Percentiles rank a stretch among this genome's conserved stretches.
phyloP scores from a whole-genome alignment of 78 protist genomes.

The Dictyostelium capitatum region DNA sequence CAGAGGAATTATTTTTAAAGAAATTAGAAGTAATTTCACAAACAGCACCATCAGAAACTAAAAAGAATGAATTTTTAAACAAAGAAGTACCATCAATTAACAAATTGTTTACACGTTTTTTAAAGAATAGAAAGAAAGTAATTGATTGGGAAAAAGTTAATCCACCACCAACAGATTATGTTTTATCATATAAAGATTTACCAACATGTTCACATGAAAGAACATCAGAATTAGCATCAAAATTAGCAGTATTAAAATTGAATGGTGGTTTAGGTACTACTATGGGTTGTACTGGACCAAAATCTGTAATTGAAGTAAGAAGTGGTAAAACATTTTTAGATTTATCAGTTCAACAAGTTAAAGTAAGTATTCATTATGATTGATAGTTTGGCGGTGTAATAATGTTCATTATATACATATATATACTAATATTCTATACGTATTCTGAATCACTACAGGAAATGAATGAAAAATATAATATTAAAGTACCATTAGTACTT shows the following conservation, averaged over 20 bases:
- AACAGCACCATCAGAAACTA: conserved; percentile 72
- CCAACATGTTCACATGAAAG: conserved; percentile 40
- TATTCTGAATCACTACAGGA: neutral
- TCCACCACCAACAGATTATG: conserved; percentile 79
- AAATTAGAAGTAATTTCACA: conserved; percentile 27
- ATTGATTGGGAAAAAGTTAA: conserved; percentile 86
- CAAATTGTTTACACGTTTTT: conserved; percentile 73
- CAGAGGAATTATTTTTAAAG: conserved; percentile 42
- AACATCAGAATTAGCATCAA: conserved; percentile 61
- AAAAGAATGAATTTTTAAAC: conserved; percentile 47
- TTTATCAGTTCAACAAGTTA: conserved; percentile 94
- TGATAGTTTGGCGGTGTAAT: no score
- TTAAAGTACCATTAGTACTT: conserved; percentile 94
- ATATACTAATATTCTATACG: no score
- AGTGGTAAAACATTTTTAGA: conserved; percentile 95
- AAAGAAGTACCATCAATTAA: conserved; percentile 65
- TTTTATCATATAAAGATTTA: conserved; percentile 62
- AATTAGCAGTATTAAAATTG: conserved; percentile 95
- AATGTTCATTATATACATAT: no score
- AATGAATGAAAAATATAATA: conserved; percentile 83
- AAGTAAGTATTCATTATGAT: conserved; percentile 63
- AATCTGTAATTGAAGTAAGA: conserved; percentile 92
- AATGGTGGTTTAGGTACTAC: conserved; percentile 99
- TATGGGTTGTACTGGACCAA: conserved; percentile 99
- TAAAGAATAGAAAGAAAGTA: conserved; percentile 78